Percentiles rank a stretch among this genome's conserved stretches.
Evolutionary conservation across 257 asterid species (phyloP).

Genomic region (Plantago major): DNA sequence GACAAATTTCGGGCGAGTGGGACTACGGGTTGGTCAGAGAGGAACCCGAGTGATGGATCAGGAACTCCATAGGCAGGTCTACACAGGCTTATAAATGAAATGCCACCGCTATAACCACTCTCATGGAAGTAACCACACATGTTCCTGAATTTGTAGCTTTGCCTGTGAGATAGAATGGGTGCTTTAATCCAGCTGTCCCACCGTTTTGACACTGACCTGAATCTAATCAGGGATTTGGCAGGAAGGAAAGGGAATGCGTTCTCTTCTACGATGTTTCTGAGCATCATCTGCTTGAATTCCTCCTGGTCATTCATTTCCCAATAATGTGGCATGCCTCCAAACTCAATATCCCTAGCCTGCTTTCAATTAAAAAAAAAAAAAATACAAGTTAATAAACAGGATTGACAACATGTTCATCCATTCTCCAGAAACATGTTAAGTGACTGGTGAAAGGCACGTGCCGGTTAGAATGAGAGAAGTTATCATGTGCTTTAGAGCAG

Average conservation of each 20-base stretch:
- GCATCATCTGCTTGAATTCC: not conserved
- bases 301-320: not conserved
- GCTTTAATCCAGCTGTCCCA: conserved; percentile 4
- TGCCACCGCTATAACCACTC: not conserved
- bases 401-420: not conserved
- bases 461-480: no score
- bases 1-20: not conserved
- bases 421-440: no score
- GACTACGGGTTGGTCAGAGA: no score
- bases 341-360: no score
- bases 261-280: not conserved
- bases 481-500: no score
- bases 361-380: no score
- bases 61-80: conserved; percentile 4
- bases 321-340: not conserved
- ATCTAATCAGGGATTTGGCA: conserved; percentile 8
- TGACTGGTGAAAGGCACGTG: no score
- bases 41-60: not conserved
- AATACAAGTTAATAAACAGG: not conserved
- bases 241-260: conserved; percentile 9
- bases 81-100: not conserved
- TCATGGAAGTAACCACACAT: conserved; percentile 7
- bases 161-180: conserved; percentile 2
- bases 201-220: conserved; percentile 1
- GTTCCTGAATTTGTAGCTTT: not conserved